These are phyloP conservation scores for Magnaporthiopsis incrustans DNA, from an alignment of 2,329 filamentous ascomycete genomes.

Conservation along the genomic window DNA sequence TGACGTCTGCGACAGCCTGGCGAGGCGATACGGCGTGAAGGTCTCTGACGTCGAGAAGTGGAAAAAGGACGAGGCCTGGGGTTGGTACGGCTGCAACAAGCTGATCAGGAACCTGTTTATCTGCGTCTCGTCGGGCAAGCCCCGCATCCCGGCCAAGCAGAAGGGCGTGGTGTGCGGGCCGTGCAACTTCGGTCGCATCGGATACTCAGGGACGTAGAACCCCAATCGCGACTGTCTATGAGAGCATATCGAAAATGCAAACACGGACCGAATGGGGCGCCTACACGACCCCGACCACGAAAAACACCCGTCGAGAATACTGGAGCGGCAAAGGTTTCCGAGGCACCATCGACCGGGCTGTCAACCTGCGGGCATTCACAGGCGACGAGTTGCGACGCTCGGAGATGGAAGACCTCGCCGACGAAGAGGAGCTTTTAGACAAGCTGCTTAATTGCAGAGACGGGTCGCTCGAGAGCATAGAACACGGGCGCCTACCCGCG, in stretches of 20 bases:
- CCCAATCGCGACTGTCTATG: slow-evolving; percentile 22
- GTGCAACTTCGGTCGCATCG: slow-evolving; percentile 13
- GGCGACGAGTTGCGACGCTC: slow-evolving; percentile 7
- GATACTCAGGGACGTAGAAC: slow-evolving; percentile 29
- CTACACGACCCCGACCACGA: slow-evolving; percentile 16
- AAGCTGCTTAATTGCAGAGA: neutral
- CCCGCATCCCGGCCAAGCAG: slow-evolving; percentile 24
- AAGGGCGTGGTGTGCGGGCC: slow-evolving; percentile 26
- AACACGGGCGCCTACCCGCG: neutral
- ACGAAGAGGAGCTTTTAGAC: neutral
- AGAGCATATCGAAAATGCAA: slow-evolving; percentile 21
- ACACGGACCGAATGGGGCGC: slow-evolving; percentile 19
- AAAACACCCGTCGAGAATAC: slow-evolving; percentile 12
- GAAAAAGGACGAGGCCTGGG: neutral
- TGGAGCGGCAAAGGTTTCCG: slow-evolving; percentile 19
- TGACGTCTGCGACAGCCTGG: neutral
- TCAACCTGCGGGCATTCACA: slow-evolving; percentile 18
- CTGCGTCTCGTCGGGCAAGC: slow-evolving; percentile 25
- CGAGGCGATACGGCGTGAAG: neutral
- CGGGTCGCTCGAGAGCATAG: neutral
- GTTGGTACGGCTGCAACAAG: slow-evolving; percentile 7
- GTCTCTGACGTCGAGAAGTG: neutral
- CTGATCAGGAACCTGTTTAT: slow-evolving; percentile 20
- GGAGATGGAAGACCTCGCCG: neutral
- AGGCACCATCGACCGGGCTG: slow-evolving; percentile 26